These are phyloP conservation scores for Kwoniella bestiolae DNA, from an alignment of 768 basidiomycete genomes.

Conservation along the genomic window DNA sequence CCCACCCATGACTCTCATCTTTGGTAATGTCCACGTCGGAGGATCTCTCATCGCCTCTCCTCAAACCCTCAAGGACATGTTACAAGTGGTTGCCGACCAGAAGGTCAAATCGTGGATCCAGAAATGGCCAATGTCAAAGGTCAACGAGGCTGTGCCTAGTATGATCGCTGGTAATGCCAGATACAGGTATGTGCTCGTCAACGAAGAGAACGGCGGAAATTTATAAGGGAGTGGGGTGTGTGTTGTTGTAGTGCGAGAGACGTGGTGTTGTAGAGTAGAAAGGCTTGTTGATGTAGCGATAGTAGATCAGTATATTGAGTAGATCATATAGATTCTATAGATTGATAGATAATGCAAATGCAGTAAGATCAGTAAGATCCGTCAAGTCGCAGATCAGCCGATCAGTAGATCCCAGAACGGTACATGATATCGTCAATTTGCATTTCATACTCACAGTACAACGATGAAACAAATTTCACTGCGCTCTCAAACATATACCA, in stretches of 20 bases:
- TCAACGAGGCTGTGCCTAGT: slow-evolving; percentile 45
- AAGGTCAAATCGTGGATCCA: slow-evolving; percentile 51
- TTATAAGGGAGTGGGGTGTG: slow-evolving; percentile 7
- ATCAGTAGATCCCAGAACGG: too few species aligned
- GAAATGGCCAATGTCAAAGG: slow-evolving; percentile 42
- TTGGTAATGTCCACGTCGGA: slow-evolving; percentile 57
- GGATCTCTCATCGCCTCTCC: slow-evolving; percentile 48
- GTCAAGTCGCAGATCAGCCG: too few species aligned
- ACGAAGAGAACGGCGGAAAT: slow-evolving; percentile 50
- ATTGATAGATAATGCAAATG: background rate
- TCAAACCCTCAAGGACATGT: slow-evolving; percentile 36
- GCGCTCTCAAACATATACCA: slow-evolving; percentile 62
- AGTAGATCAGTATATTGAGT: background rate
- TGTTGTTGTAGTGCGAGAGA: background rate
- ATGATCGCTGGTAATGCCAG: slow-evolving; percentile 45
- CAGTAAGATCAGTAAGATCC: too few species aligned
- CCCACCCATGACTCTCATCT: slow-evolving; percentile 37
- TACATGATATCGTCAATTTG: background rate
- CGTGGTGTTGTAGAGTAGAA: too few species aligned
- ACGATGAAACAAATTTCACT: background rate
- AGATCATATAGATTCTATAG: background rate
- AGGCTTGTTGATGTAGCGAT: slow-evolving; percentile 1
- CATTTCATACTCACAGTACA: background rate
- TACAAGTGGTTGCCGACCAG: slow-evolving; percentile 44
- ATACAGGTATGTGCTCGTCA: slow-evolving; percentile 54